phyloP scores from a whole-genome alignment of 441 rosid species.

The Manihot esculenta region DNA sequence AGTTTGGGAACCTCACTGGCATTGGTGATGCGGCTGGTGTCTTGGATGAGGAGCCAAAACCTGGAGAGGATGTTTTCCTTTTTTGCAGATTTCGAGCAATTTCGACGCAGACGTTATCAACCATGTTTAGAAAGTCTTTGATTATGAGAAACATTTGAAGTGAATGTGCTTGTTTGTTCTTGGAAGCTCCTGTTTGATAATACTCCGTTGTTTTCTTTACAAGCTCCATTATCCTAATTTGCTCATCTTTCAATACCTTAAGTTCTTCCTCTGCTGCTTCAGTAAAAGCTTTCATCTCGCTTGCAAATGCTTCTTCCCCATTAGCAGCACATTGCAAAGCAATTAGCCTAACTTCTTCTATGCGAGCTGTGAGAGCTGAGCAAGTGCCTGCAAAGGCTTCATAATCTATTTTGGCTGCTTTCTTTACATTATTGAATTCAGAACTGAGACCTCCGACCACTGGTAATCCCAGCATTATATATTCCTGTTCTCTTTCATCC shows the following conservation, averaged over 20 bases:
- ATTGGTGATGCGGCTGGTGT: conserved; percentile 40
- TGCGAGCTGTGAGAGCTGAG: conserved; percentile 46
- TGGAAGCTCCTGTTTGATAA: conserved; percentile 73
- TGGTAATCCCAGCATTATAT: conserved; percentile 70
- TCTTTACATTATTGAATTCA: conserved; percentile 72
- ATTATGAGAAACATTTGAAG: conserved; percentile 72
- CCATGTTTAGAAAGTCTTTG: conserved; percentile 74
- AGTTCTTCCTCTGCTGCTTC: conserved; percentile 61
- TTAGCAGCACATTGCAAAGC: conserved; percentile 36
- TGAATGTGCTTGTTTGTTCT: conserved; percentile 44
- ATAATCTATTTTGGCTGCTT: conserved; percentile 68
- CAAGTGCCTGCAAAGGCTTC: conserved; percentile 48
- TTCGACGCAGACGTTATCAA: conserved; percentile 73
- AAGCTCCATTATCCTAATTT: conserved; percentile 54
- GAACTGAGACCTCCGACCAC: conserved; percentile 74
- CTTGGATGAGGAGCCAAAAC: conserved; percentile 34
- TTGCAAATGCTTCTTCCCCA: conserved; percentile 47
- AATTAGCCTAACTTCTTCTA: conserved; percentile 42
- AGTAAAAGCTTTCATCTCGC: conserved; percentile 61
- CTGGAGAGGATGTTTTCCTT: conserved; percentile 31
- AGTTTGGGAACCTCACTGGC: conserved; percentile 61
- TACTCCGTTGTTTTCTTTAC: conserved; percentile 73
- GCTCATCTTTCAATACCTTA: conserved; percentile 44
- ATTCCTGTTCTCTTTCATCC: conserved; percentile 70
- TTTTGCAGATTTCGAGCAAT: conserved; percentile 65